These are phyloP conservation scores for Penicillium olsonii DNA, from an alignment of 2,329 filamentous ascomycete species.

Conservation along the genomic window DNA sequence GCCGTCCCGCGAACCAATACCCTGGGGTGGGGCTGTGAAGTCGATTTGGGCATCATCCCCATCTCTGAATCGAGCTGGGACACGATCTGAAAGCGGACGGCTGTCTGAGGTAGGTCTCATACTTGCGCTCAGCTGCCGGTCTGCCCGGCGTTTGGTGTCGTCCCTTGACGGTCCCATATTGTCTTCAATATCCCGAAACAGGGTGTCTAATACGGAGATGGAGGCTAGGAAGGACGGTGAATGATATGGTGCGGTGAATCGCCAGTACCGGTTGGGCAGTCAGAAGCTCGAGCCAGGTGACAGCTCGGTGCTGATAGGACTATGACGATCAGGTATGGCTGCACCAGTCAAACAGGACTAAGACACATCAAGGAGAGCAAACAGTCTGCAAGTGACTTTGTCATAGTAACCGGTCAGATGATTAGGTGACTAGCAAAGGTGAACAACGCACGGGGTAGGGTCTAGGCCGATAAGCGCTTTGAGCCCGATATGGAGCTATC, in stretches of 20 bases:
- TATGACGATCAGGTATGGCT: conserved; percentile 13
- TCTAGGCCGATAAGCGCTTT: conserved; percentile 14
- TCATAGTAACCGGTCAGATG: conserved; percentile 21
- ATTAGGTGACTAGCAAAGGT: conserved; percentile 1
- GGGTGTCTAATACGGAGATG: not conserved
- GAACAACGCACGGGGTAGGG: conserved; percentile 6
- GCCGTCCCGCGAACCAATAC: conserved; percentile 38
- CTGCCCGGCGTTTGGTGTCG: conserved; percentile 44
- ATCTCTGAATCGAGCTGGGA: conserved; percentile 60
- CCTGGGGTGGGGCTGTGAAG: conserved; percentile 56
- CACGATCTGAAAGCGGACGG: conserved; percentile 50
- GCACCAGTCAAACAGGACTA: conserved; percentile 6
- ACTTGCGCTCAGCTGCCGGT: conserved; percentile 43
- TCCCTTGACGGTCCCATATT: conserved; percentile 41
- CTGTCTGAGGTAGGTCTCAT: conserved; percentile 46
- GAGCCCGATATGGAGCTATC: conserved; percentile 8
- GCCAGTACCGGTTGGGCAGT: conserved; percentile 9
- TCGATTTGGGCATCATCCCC: conserved; percentile 63
- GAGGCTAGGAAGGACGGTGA: conserved; percentile 5
- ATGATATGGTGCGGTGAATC: conserved; percentile 9
- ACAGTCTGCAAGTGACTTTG: conserved; percentile 12
- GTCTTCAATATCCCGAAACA: conserved; percentile 7
- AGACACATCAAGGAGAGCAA: conserved; percentile 13
- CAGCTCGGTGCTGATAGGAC: conserved; percentile 20
- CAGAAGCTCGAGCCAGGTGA: conserved; percentile 22